A percentile compares a stretch with the other conserved stretches of the same genome.
phyloP scores from a whole-genome alignment of 805 yeast genomes.

The Clavispora carvajalis region DNA sequence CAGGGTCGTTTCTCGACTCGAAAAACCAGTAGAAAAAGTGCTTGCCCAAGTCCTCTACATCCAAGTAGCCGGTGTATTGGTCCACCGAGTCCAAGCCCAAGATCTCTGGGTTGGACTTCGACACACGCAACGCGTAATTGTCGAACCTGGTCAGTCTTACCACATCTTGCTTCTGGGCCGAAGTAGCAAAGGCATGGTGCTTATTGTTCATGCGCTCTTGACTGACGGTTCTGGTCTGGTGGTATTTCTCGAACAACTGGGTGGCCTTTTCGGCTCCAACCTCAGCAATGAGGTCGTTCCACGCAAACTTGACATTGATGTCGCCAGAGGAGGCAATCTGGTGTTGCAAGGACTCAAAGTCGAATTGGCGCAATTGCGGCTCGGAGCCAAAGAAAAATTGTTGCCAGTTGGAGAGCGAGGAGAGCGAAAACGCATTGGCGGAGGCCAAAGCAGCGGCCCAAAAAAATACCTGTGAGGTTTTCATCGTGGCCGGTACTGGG shows the following conservation, averaged over 20 bases:
- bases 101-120: slow-evolving; percentile 24
- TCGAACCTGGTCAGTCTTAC: slow-evolving; percentile 14
- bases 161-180: slow-evolving; percentile 8
- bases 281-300: slow-evolving; percentile 4
- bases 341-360: background rate
- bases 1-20: slow-evolving; percentile 13
- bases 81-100: slow-evolving; percentile 6
- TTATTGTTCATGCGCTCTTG: slow-evolving; percentile 6
- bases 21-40: slow-evolving; percentile 12
- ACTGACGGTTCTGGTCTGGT: background rate
- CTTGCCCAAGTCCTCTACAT: slow-evolving; percentile 5
- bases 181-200: slow-evolving; percentile 1
- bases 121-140: slow-evolving; percentile 15
- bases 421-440: slow-evolving; percentile 2
- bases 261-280: background rate
- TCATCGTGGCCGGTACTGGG: background rate
- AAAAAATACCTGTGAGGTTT: background rate
- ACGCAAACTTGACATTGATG: slow-evolving; percentile 1
- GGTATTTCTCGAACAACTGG: slow-evolving; percentile 1
- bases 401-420: background rate
- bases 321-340: background rate
- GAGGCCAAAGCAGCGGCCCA: slow-evolving; percentile 2
- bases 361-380: background rate
- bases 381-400: background rate
- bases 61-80: slow-evolving; percentile 10